Base-by-base conservation (phyloP, 2,329 filamentous ascomycete species). In the Capronia americana region DNA sequence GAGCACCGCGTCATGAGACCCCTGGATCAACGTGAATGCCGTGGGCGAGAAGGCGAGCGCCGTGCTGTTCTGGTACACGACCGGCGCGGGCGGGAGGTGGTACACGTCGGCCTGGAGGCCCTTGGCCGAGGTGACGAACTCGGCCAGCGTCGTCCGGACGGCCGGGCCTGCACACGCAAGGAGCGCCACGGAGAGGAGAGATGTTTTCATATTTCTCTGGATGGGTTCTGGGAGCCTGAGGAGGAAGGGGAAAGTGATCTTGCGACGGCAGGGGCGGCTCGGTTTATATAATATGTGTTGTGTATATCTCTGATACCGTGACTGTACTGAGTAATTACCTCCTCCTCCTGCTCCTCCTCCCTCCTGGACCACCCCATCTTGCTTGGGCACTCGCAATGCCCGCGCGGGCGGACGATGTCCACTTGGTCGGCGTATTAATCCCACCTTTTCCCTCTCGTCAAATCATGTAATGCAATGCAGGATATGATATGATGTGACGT, bases 1-100 rank as follows among this genome's bases (percentile, higher is more conserved):
- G 0, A 81, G 74, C 3, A 80, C 73, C 1, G 79, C 79, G 20
- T 75, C 68, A 50, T 72, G 61, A 23, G 72, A 26, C 1, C 69
- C 65, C 61, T 71, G 68, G 54, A 76, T 71, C 4, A 77, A 55
- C 2, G 74, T 74, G 61, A 12, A 74, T 30, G 63, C 63, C 26
- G 63, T 65, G 12, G 63, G 63, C 10, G 63, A 65, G 56, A 65
- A 65, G 14, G 46, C n/a, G 24, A 61, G 57, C 17, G 54, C 46
- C 26, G 56, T 60, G 44, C 28, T 51, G 38, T 46, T 55, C 32
- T 65, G 57, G 26, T 65, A 65, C 24, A 53, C 38, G 5, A 65
- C 63, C n/a, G 41, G 30, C 14, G 53, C 56, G 10, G 63, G 57
- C 10, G 63, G 28, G 20, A 61, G 63, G 34, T 65, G 63, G 48